Conservation (phyloP, 768 basidiomycete species). For the Leccinum olivaceopallidum region DNA sequence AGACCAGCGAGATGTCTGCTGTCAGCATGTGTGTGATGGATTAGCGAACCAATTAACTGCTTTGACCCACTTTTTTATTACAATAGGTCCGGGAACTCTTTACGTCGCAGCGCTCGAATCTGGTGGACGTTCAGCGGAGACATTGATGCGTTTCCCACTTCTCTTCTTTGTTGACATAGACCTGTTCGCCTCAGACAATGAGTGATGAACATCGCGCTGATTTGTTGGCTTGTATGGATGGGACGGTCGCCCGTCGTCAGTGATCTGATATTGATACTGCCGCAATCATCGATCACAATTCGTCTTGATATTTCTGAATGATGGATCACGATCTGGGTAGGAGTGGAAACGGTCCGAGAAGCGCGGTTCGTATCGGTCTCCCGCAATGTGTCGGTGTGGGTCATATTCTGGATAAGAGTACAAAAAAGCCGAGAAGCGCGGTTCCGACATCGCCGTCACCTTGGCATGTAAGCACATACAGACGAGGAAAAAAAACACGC, state of each 20-base stretch:
- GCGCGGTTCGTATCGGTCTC: conserved; percentile 56
- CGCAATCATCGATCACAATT: conserved; percentile 73
- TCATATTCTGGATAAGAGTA: not conserved
- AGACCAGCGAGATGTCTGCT: not conserved
- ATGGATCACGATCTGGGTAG: conserved; percentile 61
- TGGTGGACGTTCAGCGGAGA: conserved; percentile 89
- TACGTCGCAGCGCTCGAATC: conserved; percentile 91
- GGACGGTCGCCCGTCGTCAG: conserved; percentile 90
- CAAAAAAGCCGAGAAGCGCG: not conserved
- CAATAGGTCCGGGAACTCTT: conserved; percentile 81
- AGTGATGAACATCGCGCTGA: conserved; percentile 46
- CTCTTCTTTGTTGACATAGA: conserved; percentile 82
- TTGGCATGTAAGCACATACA: conserved; percentile 76
- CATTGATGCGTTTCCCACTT: conserved; percentile 85
- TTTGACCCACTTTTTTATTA: conserved; percentile 64
- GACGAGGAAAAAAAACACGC: conserved; percentile 73
- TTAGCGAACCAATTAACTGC: conserved; percentile 69
- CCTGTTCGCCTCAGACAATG: conserved; percentile 88
- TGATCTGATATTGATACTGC: conserved; percentile 76
- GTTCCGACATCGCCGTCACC: not conserved
- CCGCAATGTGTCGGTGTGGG: not conserved
- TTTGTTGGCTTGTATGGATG: conserved; percentile 63
- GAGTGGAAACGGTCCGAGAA: conserved; percentile 94
- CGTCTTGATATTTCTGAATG: conserved; percentile 53
- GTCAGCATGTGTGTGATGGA: conserved; percentile 45